Conservation (phyloP, 441 rosid genomes). For the Erodium chrysanthum region DNA sequence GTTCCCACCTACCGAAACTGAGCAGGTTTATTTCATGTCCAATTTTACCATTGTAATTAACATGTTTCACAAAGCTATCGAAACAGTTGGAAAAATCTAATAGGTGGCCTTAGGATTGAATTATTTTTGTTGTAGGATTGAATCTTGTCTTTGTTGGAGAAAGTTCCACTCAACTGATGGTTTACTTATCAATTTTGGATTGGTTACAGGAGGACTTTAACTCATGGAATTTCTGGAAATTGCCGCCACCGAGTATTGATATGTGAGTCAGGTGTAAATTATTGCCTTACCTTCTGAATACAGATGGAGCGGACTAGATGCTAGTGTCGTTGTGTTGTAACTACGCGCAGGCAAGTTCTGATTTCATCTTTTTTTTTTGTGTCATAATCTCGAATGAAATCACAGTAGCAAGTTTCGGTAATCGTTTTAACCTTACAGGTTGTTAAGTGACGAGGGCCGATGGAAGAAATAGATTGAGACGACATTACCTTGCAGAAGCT, state of each 20-base stretch:
- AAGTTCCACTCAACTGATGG: neutral
- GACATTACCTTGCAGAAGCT: neutral
- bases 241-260: slow-evolving; percentile 51
- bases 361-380: neutral
- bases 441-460: neutral
- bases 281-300: slow-evolving; percentile 1
- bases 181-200: slow-evolving; percentile 8
- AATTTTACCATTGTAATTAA: neutral
- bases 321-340: neutral
- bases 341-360: slow-evolving; percentile 22
- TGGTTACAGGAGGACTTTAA: slow-evolving; percentile 74
- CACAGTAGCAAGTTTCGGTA: neutral
- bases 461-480: neutral
- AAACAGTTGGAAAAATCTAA: too few species aligned
- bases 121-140: neutral
- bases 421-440: neutral
- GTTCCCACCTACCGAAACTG: slow-evolving; percentile 62
- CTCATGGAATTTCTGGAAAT: slow-evolving; percentile 90
- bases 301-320: neutral
- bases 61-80: neutral
- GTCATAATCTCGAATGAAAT: neutral
- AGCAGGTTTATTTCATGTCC: slow-evolving; percentile 42
- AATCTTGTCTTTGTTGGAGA: neutral
- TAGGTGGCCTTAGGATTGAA: too few species aligned
- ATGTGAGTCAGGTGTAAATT: slow-evolving; percentile 8